Evolutionary conservation across 2,329 filamentous ascomycete genomes (phyloP).

Genomic region (Clonostachys chloroleuca): DNA sequence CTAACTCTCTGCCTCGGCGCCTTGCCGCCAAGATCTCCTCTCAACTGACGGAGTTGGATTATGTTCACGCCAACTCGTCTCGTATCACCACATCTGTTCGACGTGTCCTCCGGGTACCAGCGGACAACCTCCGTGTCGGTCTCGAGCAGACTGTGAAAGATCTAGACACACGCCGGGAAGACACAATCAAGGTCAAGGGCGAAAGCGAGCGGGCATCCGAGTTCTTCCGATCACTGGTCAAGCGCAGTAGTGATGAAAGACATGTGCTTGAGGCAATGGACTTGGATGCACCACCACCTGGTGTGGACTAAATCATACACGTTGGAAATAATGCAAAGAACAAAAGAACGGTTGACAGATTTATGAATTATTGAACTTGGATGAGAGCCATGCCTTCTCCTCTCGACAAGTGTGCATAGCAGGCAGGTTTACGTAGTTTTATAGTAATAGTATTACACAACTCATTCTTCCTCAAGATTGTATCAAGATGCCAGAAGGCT

Average conservation of each 20-base stretch:
- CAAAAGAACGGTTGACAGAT: background rate
- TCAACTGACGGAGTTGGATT: conserved; percentile 80
- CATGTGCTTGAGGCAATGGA: conserved; percentile 46
- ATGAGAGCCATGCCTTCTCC: background rate
- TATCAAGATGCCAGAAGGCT: background rate
- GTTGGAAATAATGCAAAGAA: conserved; percentile 9
- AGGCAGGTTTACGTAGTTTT: background rate
- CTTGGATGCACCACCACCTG: conserved; percentile 46
- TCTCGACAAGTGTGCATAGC: background rate
- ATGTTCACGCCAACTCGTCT: conserved; percentile 81
- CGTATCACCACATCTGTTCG: conserved; percentile 85
- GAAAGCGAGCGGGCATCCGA: conserved; percentile 86
- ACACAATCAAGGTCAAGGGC: conserved; percentile 73
- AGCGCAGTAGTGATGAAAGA: conserved; percentile 53
- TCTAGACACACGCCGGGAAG: conserved; percentile 71
- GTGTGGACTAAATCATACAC: conserved; percentile 1
- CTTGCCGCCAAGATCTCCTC: conserved; percentile 80
- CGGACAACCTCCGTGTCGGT: conserved; percentile 78
- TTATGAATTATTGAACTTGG: background rate
- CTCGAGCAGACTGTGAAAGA: conserved; percentile 84
- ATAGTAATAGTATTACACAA: background rate
- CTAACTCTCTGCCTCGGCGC: conserved; percentile 80
- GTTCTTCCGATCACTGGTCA: conserved; percentile 84
- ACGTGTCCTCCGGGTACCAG: conserved; percentile 82
- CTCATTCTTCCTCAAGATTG: background rate